phyloP scores from a whole-genome alignment of 306 rosid genomes.

The Pyrus communis region DNA sequence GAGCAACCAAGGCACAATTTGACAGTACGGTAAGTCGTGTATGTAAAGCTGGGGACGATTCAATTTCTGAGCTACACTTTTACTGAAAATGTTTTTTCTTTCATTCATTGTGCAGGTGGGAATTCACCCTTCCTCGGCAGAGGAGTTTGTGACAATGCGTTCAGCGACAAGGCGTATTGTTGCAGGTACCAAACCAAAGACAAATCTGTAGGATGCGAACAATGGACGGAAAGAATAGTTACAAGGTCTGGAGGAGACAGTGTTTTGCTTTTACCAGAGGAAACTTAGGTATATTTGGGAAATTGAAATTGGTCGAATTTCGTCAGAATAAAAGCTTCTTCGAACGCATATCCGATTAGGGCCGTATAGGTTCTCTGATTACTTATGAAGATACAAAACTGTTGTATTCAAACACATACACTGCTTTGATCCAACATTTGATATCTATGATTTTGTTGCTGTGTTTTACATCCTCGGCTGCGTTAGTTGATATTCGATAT shows the following conservation, averaged over 20 bases:
- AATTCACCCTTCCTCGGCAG: conserved; percentile 87
- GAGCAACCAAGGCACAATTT: conserved; percentile 93
- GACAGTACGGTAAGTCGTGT: conserved; percentile 74
- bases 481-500: too few relatives aligned
- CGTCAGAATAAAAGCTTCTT: neutral
- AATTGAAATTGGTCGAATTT: neutral
- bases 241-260: neutral
- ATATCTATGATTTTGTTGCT: too few relatives aligned
- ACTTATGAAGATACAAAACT: neutral
- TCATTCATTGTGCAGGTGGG: conserved; percentile 55
- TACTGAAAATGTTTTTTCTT: neutral
- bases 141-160: conserved; percentile 97
- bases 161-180: conserved; percentile 55
- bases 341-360: neutral
- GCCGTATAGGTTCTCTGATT: neutral
- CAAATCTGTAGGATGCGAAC: conserved; percentile 27
- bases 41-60: neutral
- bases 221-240: neutral
- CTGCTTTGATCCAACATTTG: too few relatives aligned
- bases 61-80: neutral
- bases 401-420: neutral
- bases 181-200: conserved; percentile 49
- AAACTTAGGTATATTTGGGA: neutral
- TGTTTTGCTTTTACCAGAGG: neutral
- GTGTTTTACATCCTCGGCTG: too few relatives aligned